phyloP scores from a whole-genome alignment of 2,329 filamentous ascomycete species.

The Aspergillus aculeatus region DNA sequence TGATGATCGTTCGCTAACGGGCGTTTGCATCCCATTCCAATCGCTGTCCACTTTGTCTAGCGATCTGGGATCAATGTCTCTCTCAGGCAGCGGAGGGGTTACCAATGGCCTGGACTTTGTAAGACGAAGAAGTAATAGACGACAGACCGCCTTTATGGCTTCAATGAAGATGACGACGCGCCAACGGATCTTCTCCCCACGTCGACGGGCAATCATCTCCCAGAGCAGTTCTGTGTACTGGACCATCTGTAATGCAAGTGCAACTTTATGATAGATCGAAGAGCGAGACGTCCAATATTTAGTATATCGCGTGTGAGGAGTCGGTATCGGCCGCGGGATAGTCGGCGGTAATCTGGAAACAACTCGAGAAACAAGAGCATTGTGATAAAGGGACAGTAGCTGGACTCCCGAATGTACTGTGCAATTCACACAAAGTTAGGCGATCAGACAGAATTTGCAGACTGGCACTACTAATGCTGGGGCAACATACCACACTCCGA shows the following conservation, averaged over 20 bases:
- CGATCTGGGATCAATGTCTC: conserved; percentile 70
- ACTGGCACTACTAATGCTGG: neutral
- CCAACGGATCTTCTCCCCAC: conserved; percentile 78
- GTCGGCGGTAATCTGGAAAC: conserved; percentile 55
- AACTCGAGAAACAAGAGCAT: conserved; percentile 72
- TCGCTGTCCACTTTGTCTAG: conserved; percentile 49
- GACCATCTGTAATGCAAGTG: conserved; percentile 80
- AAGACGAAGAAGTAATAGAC: conserved; percentile 74
- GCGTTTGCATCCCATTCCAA: conserved; percentile 50
- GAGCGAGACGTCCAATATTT: conserved; percentile 62
- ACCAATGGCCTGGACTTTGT: conserved; percentile 81
- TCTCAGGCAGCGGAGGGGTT: conserved; percentile 79
- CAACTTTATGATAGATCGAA: conserved; percentile 74
- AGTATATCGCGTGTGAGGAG: conserved; percentile 63
- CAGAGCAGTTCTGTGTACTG: conserved; percentile 95
- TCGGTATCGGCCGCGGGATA: conserved; percentile 51
- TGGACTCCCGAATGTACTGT: conserved; percentile 81
- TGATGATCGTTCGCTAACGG: conserved; percentile 41
- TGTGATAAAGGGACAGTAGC: conserved; percentile 88
- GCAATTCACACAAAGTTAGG: conserved; percentile 1
- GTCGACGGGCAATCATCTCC: conserved; percentile 92
- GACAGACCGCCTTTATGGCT: conserved; percentile 79
- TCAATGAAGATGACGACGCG: conserved; percentile 82
- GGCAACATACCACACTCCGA: conserved; percentile 70
- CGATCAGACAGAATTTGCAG: neutral